Base-by-base conservation (phyloP, 352 stramenopile species). In the Phytophthora citricola region DNA sequence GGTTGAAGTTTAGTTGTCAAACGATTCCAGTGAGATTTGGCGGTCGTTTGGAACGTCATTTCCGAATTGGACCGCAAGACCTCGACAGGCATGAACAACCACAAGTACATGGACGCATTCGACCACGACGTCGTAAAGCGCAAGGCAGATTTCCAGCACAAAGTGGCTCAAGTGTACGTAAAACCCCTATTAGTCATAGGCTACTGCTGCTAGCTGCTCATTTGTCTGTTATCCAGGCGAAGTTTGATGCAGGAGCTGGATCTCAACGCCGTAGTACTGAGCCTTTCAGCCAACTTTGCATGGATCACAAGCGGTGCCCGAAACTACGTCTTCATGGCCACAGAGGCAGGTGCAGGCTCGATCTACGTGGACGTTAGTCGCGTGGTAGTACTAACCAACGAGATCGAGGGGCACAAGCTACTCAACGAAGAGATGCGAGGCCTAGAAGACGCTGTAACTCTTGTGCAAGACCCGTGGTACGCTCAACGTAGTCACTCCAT, bases 371-470 rank as follows among this genome's bases (percentile, higher is more conserved):
- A 93, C 41, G 69, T 63, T 2, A 67, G 52, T 40, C 71, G 63
- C 1, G 80, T 87, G 14, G 69, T 81, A 31, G 50, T 93, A 49
- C 50, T 93, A 55, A 91, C 82, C 14, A 93, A 89, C 55, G 76
- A 88, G 58, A 91, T 93, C 29, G 84, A 93, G 72, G 84, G 81
- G 29, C 80, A 93, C 59, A 83, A 78, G 4, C 58, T 93, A 27
- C 63, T 90, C n/a, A 71, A 89, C 49, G 80, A 93, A 51, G 84
- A 91, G 61, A 71, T 93, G 40, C 66, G 73, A 49, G 84, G 80
- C 1, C 74, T 93, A 5, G 60, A 87, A 44, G 43, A 47, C 5
- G 62, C 78, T 3, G 44, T 89, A 49, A 73, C 60, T 47, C 69
- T 87, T 11, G 70, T 84, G 20, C 56, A 78, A 48, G 77, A 90